Evolutionary conservation across 805 yeast species (phyloP).

Genomic region (Spathaspora hagerdaliae): DNA sequence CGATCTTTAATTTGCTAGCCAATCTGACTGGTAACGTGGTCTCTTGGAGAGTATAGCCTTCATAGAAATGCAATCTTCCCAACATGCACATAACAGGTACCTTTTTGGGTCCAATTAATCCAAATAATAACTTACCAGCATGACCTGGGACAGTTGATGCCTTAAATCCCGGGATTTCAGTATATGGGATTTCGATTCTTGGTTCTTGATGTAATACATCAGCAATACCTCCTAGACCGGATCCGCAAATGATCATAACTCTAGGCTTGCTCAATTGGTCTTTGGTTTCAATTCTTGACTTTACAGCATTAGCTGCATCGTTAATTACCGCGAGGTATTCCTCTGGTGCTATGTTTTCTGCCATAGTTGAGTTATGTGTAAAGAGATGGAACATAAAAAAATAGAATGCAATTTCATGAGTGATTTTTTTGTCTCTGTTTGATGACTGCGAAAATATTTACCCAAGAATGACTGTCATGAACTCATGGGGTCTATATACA

Average conservation of each 20-base stretch:
- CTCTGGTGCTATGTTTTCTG: constrained; percentile 11
- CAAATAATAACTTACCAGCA: constrained; percentile 77
- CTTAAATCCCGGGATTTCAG: constrained; percentile 74
- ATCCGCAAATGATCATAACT: constrained; percentile 84
- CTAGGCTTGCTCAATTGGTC: constrained; percentile 40
- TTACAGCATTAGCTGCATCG: constrained; percentile 7
- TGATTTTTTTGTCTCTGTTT: too few species aligned
- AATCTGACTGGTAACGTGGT: constrained; percentile 85
- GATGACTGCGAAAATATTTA: too few species aligned
- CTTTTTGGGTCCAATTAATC: constrained; percentile 60
- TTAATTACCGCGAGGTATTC: constrained; percentile 11
- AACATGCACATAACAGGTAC: constrained; percentile 91
- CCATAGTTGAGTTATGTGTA: constrained; percentile 1
- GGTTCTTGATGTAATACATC: constrained; percentile 40
- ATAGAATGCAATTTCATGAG: too few species aligned
- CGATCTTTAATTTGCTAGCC: constrained; percentile 59
- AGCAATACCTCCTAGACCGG: constrained; percentile 88
- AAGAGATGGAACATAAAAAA: too few species aligned
- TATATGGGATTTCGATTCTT: constrained; percentile 54
- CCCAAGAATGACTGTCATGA: too few species aligned
- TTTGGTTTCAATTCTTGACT: not conserved
- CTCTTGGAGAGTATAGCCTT: constrained; percentile 79
- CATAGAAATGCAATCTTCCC: constrained; percentile 89
- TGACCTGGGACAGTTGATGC: constrained; percentile 88
- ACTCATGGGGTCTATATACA: not conserved